Evolutionary conservation across 1,139 yeast genomes (phyloP), one percentile per base, ranked within the genome.

Genomic region (Sugiyamaella novakii): DNA sequence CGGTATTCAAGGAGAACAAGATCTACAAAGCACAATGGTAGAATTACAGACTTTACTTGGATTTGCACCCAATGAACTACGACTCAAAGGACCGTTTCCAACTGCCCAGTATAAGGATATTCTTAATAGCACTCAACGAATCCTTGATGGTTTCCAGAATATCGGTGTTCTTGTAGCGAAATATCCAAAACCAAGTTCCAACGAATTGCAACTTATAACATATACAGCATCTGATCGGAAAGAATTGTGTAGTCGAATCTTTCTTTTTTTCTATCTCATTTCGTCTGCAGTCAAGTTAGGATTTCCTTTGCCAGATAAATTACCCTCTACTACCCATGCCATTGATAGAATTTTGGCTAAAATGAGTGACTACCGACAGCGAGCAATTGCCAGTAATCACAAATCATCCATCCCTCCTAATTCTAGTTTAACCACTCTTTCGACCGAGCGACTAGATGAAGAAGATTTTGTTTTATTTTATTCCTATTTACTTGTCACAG

Each of bases 321-420:
- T 91, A 3, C 94, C 94, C 0, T 81, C 88, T 0, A 83, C 88
- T 0, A 87, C 80, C 44, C 87, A 83, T 63, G 85, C 95, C 0
- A 79, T 82, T 59, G 87, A 83, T 54, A 68, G 91, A 30, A 73
- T 87, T 71, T 71, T 86, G 57, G 77, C 74, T 41, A 85, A 84
- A 59, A 71, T 86, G 55, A 67, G 63, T 50, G 65, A 60, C 35
- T 64, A 57, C 47, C 60, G 74, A 33, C 50, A 40, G 24, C 49
- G 35, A 21, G 41, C 51, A 18, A 46, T 49, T 12, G 40, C 42
- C 2, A 24, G 33, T 17, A 29, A 12, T 3, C 12, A 21, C 25
- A 22, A 37, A n/a, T 8, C 15, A 6, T 5, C 29, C 31, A 8
- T n/a, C 14, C 22, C 39, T 6, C 6, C 42, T 5, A 15, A 21